These are phyloP conservation scores for Euptelea pleiosperma DNA, from an alignment of 164 flowering plant species.

Conservation along the genomic window DNA sequence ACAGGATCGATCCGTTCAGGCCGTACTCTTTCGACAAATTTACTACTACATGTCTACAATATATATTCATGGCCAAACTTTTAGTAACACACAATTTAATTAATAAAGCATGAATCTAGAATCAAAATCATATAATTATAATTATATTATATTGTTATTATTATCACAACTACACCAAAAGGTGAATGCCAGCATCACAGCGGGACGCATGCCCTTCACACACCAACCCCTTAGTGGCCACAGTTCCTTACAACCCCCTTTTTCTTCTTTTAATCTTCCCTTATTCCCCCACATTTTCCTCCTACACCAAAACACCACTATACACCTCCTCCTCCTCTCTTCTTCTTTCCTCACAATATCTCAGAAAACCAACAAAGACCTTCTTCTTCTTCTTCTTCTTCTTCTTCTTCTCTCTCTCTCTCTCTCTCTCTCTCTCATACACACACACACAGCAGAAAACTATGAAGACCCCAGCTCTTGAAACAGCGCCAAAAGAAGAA, in stretches of 20 bases:
- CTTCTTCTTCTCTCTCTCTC: slow-evolving; percentile 1
- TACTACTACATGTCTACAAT: too few species aligned
- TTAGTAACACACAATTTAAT: too few species aligned
- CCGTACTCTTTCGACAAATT: too few species aligned
- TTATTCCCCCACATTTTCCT: slow-evolving; percentile 4
- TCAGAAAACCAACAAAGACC: too few species aligned
- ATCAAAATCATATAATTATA: too few species aligned
- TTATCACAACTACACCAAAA: slow-evolving; percentile 4
- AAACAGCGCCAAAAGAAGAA: slow-evolving; percentile 7
- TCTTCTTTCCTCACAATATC: too few species aligned
- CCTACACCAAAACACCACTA: neutral
- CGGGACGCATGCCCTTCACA: neutral
- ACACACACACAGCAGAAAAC: neutral
- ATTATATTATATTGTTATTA: too few species aligned
- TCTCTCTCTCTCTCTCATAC: neutral
- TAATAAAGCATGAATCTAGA: too few species aligned
- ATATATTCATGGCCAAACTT: too few species aligned
- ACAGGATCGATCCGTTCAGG: too few species aligned
- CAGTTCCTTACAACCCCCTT: neutral
- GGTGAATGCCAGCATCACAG: neutral
- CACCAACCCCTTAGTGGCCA: slow-evolving; percentile 5
- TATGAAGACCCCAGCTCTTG: slow-evolving; percentile 8
- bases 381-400: too few species aligned
- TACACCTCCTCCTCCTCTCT: neutral
- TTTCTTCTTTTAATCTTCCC: neutral